Evolutionary conservation across 2,329 filamentous ascomycete species (phyloP).

Genomic region (Pleomassaria siparia): DNA sequence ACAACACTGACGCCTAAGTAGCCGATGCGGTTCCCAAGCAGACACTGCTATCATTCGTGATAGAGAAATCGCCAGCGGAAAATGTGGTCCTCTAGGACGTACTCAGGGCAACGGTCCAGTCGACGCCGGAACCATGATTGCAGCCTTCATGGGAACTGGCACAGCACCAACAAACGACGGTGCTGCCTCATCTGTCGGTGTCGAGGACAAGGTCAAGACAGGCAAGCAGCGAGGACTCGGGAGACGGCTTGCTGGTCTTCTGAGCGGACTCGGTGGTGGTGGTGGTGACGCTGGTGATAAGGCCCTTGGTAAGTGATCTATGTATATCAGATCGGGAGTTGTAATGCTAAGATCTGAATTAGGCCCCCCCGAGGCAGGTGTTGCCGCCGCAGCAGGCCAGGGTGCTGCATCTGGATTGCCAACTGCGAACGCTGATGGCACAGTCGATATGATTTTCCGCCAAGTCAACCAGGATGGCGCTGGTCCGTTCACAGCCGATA

Average conservation of each 20-base stretch:
- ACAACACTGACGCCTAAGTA: slow-evolving; percentile 17
- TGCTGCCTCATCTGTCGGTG: slow-evolving; percentile 31
- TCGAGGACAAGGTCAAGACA: slow-evolving; percentile 35
- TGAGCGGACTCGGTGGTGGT: slow-evolving; percentile 30
- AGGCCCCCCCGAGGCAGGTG: slow-evolving; percentile 54
- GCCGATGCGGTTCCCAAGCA: slow-evolving; percentile 63
- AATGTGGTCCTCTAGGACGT: slow-evolving; percentile 62
- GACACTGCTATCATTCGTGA: slow-evolving; percentile 70
- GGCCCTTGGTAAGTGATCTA: slow-evolving; percentile 41
- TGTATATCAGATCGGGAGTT: too few relatives aligned
- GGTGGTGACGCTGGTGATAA: slow-evolving; percentile 21
- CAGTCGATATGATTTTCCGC: slow-evolving; percentile 48
- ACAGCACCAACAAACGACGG: slow-evolving; percentile 33
- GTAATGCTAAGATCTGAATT: slow-evolving; percentile 51
- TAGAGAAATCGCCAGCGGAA: slow-evolving; percentile 57
- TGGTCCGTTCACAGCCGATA: slow-evolving; percentile 61
- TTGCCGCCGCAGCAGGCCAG: slow-evolving; percentile 57
- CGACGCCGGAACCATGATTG: slow-evolving; percentile 59
- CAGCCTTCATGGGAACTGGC: slow-evolving; percentile 58
- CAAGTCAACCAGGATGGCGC: slow-evolving; percentile 69
- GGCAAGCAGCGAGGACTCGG: slow-evolving; percentile 23
- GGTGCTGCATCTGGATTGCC: slow-evolving; percentile 60
- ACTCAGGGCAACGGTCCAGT: slow-evolving; percentile 64
- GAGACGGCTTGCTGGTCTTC: slow-evolving; percentile 36
- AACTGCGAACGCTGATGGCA: slow-evolving; percentile 62